phyloP scores from a whole-genome alignment of 164 flowering plant species.

The Annona cherimola region DNA sequence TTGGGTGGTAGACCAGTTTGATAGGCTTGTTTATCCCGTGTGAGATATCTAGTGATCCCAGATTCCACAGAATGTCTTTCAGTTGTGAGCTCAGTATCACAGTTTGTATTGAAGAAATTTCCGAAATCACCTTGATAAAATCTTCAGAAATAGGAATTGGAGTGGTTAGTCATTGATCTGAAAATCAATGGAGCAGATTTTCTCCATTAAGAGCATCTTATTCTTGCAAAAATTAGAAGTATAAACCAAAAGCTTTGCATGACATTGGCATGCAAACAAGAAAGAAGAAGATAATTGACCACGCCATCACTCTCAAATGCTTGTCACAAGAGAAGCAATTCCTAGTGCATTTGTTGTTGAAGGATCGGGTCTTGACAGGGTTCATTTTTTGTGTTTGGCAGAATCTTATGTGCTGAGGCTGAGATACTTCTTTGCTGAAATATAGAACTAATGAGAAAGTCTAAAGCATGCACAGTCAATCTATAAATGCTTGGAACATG shows the following conservation, averaged over 20 bases:
- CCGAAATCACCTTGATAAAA: slow-evolving; percentile 38
- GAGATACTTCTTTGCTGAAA: background rate
- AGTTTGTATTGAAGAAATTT: slow-evolving; percentile 59
- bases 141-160: slow-evolving; percentile 27
- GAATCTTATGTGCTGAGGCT: background rate
- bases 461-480: background rate
- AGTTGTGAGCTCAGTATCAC: slow-evolving; percentile 67
- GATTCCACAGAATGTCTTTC: slow-evolving; percentile 51
- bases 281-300: background rate
- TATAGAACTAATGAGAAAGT: background rate
- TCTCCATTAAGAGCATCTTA: background rate
- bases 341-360: background rate
- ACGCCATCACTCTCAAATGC: background rate
- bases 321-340: background rate
- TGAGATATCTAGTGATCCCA: slow-evolving; percentile 29
- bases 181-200: background rate
- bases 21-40: slow-evolving; percentile 50
- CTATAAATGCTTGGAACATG: background rate
- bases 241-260: background rate
- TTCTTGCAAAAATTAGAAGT: background rate
- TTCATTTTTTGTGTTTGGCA: background rate
- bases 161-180: background rate
- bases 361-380: background rate
- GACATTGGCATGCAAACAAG: background rate
- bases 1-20: slow-evolving; percentile 67